Evolutionary conservation across 1,284 basidiomycete species (phyloP).

Genomic region (Apiotrichum brassicae): DNA sequence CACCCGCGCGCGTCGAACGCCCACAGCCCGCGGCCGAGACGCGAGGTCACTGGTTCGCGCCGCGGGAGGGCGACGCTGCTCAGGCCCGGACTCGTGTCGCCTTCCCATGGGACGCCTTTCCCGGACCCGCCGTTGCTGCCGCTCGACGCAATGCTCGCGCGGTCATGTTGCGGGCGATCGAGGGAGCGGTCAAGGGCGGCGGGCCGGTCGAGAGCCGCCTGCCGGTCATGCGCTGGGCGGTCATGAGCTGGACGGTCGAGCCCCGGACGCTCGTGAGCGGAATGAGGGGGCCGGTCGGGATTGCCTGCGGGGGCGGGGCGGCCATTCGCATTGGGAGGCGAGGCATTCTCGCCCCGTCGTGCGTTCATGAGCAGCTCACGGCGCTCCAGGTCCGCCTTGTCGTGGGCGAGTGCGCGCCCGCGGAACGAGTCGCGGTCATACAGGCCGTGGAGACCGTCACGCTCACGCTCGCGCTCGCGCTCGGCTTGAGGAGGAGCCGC

Average conservation of each 20-base stretch:
- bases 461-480: slow-evolving; percentile 12
- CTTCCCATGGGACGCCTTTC: slow-evolving; percentile 2
- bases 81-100: slow-evolving; percentile 11
- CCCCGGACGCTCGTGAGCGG: neutral
- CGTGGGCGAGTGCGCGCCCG: neutral
- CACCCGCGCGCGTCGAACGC: slow-evolving; percentile 27
- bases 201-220: no score
- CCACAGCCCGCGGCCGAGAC: slow-evolving; percentile 33
- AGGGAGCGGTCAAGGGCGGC: no score
- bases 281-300: neutral
- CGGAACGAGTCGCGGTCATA: slow-evolving; percentile 7
- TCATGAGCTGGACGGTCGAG: no score
- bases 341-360: slow-evolving; percentile 25
- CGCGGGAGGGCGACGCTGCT: slow-evolving; percentile 23
- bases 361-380: slow-evolving; percentile 32
- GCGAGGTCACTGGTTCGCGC: slow-evolving; percentile 13
- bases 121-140: neutral
- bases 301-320: neutral
- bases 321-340: slow-evolving; percentile 17
- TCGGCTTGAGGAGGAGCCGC: slow-evolving; percentile 1
- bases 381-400: slow-evolving; percentile 27
- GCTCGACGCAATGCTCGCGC: no score
- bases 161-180: no score
- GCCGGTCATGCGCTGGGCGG: no score
- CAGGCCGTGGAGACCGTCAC: slow-evolving; percentile 2